phyloP scores from a whole-genome alignment of 192 early-diverging fungal species.

The Mycoemilia scoparia region DNA sequence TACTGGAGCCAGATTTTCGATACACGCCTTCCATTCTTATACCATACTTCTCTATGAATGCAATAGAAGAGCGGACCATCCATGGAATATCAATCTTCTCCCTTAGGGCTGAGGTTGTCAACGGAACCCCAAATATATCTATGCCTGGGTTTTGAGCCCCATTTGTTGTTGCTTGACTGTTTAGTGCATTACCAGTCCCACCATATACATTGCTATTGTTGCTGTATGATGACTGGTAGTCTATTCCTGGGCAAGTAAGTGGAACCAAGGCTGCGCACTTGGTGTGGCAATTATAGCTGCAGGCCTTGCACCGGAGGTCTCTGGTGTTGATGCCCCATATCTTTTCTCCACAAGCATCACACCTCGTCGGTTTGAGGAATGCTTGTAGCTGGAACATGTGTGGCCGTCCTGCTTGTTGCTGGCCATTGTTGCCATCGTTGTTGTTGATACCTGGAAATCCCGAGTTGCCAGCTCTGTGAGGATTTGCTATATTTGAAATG shows the following conservation, averaged over 20 bases:
- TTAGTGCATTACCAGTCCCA: not conserved
- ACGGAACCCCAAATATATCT: slow-evolving; percentile 48
- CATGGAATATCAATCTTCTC: slow-evolving; percentile 45
- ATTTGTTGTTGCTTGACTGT: slow-evolving; percentile 1
- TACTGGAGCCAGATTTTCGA: slow-evolving; percentile 56
- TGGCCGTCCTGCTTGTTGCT: no score
- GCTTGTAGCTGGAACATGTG: slow-evolving; percentile 24
- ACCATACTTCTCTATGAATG: slow-evolving; percentile 49
- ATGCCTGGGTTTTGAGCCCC: slow-evolving; percentile 5
- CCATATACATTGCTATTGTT: slow-evolving; percentile 1
- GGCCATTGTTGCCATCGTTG: slow-evolving; percentile 3
- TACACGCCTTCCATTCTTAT: slow-evolving; percentile 60
- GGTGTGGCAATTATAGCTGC: slow-evolving; percentile 30
- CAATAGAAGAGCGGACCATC: slow-evolving; percentile 46
- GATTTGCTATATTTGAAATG: not conserved
- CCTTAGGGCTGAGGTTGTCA: slow-evolving; percentile 31
- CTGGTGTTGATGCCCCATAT: slow-evolving; percentile 20
- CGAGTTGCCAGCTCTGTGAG: not conserved
- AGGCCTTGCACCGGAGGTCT: slow-evolving; percentile 19
- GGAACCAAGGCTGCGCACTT: slow-evolving; percentile 18
- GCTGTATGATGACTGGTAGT: slow-evolving; percentile 1
- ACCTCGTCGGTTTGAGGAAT: slow-evolving; percentile 21
- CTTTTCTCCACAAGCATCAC: slow-evolving; percentile 25
- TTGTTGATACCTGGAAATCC: slow-evolving; percentile 1
- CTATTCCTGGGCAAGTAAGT: slow-evolving; percentile 8